Base-by-base conservation (phyloP, 1,284 basidiomycete species). In the Ganoderma lingzhi region DNA sequence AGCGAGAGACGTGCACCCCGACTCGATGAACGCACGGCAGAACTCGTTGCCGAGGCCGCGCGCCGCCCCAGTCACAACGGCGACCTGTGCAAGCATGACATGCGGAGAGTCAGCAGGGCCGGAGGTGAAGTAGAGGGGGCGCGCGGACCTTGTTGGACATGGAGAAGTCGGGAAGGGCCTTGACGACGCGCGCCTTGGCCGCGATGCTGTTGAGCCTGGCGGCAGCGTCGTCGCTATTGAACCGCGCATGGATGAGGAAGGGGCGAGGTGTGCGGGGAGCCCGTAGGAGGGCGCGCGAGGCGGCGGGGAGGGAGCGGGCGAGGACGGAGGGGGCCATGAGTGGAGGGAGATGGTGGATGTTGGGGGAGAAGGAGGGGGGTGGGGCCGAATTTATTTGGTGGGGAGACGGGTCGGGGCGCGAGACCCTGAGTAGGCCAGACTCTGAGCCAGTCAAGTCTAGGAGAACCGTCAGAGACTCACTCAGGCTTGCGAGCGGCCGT, bases 11-110 rank as follows among this genome's bases (percentile, higher is more conserved):
- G 91, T 93, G 79, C 95, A 96, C 65, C 96, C 96, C 23, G 94
- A 94, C 82, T 94, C 91, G 74, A 97, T 79, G 80, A 98, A 96
- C 9, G 96, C 96, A 65, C 91, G 89, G 76, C 94, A 96, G 80
- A 98, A 96, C 80, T 96, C 91, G 76, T 93, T 88, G 17, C 96
- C 96, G 45, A 98, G 83, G 15, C 97, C 97, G 76, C 94, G 88
- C 19, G 96, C 97, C 65, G 93, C 97, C 65, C 97, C 97, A n/a
- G 97, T 99, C 66, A 99, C 90, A 74, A 97, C 84, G 82, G 94
- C 96, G 62, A 97, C 95, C 91, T 98, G 71, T 60, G 8, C 37
- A 35, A 30, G 59, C 53, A 32, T 53, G 12, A 59, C 45, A 41
- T 37, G 37, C 23, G 65, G 19, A 55, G 44, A 61, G 64, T 58